Percentiles rank a stretch among this genome's conserved stretches.
phyloP scores from a whole-genome alignment of 2,329 filamentous ascomycete genomes.

The Pseudogymnoascus verrucosus region DNA sequence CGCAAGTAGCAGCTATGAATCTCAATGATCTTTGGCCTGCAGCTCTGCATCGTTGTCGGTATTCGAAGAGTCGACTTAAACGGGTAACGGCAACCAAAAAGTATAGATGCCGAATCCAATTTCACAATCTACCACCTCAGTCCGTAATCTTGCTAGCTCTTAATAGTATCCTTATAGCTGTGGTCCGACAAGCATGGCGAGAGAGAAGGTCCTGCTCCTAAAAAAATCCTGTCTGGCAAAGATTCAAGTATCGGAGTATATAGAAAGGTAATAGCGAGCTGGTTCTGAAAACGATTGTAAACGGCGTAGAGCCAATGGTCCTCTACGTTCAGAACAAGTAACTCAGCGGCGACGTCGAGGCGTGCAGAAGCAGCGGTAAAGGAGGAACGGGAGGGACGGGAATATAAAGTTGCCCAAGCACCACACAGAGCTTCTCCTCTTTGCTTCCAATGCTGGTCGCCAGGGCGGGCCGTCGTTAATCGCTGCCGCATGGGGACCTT shows the following conservation, averaged over 20 bases:
- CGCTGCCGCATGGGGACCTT: neutral
- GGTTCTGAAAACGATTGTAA: neutral
- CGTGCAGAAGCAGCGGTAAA: constrained; percentile 1
- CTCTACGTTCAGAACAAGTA: neutral
- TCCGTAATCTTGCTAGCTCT: neutral
- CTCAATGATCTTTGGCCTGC: neutral
- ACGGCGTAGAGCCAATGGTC: neutral
- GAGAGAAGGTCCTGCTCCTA: neutral
- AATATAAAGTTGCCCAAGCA: constrained; percentile 3
- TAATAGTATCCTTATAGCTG: constrained; percentile 3
- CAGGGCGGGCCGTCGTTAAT: constrained; percentile 1
- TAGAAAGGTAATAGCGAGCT: neutral
- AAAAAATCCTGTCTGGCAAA: neutral
- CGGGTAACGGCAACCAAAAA: neutral
- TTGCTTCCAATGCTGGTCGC: neutral
- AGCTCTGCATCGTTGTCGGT: neutral
- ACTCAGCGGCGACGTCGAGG: constrained; percentile 3
- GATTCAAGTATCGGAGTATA: neutral
- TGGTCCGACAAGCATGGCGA: neutral
- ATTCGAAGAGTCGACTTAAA: neutral
- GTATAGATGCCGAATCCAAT: neutral
- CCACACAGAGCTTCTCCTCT: neutral
- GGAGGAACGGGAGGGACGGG: neutral
- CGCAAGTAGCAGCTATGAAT: neutral
- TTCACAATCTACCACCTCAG: neutral